Evolutionary conservation across 1,284 basidiomycete genomes (phyloP), one percentile per base, ranked within the genome.

Genomic region (Ustilago curta): DNA sequence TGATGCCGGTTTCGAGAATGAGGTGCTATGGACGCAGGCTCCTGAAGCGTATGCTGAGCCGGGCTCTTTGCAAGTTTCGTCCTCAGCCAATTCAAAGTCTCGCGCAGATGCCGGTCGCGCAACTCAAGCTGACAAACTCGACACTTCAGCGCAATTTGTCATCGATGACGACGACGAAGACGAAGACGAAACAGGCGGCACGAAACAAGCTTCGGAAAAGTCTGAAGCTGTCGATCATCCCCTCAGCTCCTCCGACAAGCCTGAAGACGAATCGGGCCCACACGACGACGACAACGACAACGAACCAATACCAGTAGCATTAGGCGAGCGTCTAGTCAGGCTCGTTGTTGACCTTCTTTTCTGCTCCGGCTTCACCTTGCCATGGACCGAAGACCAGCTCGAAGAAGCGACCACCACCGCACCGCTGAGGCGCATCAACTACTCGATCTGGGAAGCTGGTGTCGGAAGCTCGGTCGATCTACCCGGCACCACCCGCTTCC

Each of bases 391-490:
- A 29, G 82, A 84, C 35, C 78, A 80, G 50, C 68, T 80, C 12
- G 52, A 56, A 23, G 63, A 76, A 32, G 44, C 53, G 0, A 2
- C 29, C 2, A 25, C 19, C 27, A 42, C 40, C 12, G n/a, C 32
- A 18, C 16, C 27, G 4, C 53, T 67, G 2, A 14, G 32, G 12
- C 48, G 59, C 29, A 58, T 70, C 54, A 59, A 70, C 43, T 77
- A 76, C 49, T 65, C 77, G 6, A 84, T 84, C 61, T 84, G 82
- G 81, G 76, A 80, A 43, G 70, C 81, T 11, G 83, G 83, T 19
- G 80, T 84, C 8, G 83, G 83, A 2, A 75, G 74, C 54, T 78
- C 81, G 0, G 63, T 82, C 42, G 76, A 83, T 21, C 57, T 84
- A 2, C 50, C 60, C 6, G 67, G 65, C 21, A 78, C 77, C 2